Conservation (phyloP, 2,329 filamentous ascomycete species). For the Byssoonygena ceratinophila region DNA sequence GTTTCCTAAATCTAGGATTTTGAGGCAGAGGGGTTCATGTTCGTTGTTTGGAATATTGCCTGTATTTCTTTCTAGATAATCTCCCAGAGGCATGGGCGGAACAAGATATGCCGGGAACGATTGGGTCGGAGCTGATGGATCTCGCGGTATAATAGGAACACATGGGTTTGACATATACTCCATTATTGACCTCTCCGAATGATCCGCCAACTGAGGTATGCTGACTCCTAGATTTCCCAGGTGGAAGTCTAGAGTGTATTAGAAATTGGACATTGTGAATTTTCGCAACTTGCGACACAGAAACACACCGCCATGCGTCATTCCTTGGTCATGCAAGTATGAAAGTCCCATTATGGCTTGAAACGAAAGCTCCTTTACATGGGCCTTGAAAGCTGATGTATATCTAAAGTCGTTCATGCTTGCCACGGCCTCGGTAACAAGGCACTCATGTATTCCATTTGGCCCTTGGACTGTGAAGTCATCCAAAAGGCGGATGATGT, state of each 20-base stretch:
- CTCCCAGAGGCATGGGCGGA: neutral
- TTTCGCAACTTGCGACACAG: neutral
- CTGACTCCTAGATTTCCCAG: neutral
- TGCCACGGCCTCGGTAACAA: conserved; percentile 4
- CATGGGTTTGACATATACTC: neutral
- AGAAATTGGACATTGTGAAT: neutral
- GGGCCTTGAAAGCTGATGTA: neutral
- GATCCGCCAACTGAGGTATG: neutral
- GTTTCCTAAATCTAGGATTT: conserved; percentile 6
- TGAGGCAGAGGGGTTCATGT: neutral
- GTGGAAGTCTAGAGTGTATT: neutral
- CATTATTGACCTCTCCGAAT: neutral
- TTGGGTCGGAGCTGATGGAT: neutral
- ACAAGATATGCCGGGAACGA: neutral
- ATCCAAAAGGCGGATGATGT: neutral
- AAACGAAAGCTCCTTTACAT: neutral
- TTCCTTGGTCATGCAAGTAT: conserved; percentile 15
- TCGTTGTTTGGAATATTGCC: neutral
- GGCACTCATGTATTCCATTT: conserved; percentile 4
- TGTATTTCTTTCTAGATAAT: neutral
- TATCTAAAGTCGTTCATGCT: neutral
- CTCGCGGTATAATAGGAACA: neutral
- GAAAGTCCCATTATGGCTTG: conserved; percentile 12
- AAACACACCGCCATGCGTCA: conserved; percentile 16
- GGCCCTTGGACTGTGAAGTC: conserved; percentile 7